Percentiles rank a stretch among this genome's conserved stretches.
Conservation (phyloP, 257 asterid genomes). For the Cynanchum wilfordii region DNA sequence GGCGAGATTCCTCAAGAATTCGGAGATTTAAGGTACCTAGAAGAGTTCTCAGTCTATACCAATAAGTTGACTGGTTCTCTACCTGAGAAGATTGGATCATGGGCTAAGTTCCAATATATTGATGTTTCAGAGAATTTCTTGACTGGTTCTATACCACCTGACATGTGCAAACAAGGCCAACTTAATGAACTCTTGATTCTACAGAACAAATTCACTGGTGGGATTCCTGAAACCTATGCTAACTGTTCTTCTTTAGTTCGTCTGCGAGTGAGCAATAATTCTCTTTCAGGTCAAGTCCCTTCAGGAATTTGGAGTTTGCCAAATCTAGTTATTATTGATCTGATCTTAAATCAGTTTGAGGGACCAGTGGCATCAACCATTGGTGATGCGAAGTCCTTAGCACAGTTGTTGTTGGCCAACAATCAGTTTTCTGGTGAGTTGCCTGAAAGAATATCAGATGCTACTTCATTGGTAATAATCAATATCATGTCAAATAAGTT, state of each 20-base stretch:
- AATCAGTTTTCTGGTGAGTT: constrained; percentile 34
- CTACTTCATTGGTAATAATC: constrained; percentile 28
- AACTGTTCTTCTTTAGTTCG: constrained; percentile 31
- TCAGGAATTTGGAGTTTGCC: constrained; percentile 42
- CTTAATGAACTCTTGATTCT: constrained; percentile 29
- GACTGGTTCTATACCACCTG: constrained; percentile 40
- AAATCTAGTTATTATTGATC: constrained; percentile 27
- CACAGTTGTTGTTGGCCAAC: constrained; percentile 30
- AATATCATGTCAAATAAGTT: constrained; percentile 31
- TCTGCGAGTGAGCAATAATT: constrained; percentile 33
- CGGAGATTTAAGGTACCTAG: constrained; percentile 33
- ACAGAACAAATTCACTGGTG: constrained; percentile 37
- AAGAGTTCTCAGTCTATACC: constrained; percentile 27
- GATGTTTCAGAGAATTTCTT: constrained; percentile 39
- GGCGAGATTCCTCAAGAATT: constrained; percentile 40
- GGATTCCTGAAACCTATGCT: constrained; percentile 34
- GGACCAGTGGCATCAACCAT: constrained; percentile 32
- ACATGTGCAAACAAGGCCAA: constrained; percentile 37
- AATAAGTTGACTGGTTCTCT: constrained; percentile 35
- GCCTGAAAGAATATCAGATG: constrained; percentile 33
- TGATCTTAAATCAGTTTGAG: constrained; percentile 32
- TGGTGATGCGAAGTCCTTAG: constrained; percentile 35
- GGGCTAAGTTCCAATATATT: constrained; percentile 28
- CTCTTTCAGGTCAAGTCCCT: constrained; percentile 38
- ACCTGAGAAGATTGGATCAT: constrained; percentile 39